Percentiles rank a stretch among this genome's conserved stretches.
These are phyloP conservation scores for Pseudocercospora musae DNA, from an alignment of 2,329 filamentous ascomycete species.

Conservation along the genomic window DNA sequence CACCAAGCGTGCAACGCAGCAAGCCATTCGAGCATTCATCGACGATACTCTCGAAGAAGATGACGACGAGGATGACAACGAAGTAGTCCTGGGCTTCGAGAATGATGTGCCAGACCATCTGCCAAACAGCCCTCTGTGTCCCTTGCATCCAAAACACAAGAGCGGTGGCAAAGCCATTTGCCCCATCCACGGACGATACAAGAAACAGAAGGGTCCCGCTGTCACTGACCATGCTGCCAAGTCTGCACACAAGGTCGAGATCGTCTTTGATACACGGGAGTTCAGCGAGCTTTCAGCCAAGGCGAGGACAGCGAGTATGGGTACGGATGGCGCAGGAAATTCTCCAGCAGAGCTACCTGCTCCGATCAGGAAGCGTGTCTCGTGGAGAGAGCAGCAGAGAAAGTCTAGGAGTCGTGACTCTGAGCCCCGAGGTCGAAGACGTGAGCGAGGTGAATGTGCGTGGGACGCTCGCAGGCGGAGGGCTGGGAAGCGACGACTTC, in stretches of 20 bases:
- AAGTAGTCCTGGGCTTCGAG: conserved; percentile 31
- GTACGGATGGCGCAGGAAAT: conserved; percentile 13
- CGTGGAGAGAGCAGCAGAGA: not conserved
- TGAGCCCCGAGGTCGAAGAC: conserved; percentile 6
- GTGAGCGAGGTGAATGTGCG: conserved; percentile 7
- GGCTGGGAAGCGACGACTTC: not conserved
- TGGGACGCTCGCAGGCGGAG: not conserved
- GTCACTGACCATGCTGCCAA: not conserved
- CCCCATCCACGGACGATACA: conserved; percentile 38
- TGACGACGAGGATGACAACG: conserved; percentile 22
- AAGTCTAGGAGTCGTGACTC: conserved; percentile 1
- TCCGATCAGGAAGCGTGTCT: conserved; percentile 4
- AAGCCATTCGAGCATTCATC: conserved; percentile 26
- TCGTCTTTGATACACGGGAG: conserved; percentile 16
- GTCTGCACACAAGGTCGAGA: conserved; percentile 10
- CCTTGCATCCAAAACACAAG: conserved; percentile 37
- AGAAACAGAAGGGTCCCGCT: conserved; percentile 3
- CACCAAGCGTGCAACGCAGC: conserved; percentile 24
- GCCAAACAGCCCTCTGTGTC: conserved; percentile 43
- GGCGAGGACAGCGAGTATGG: conserved; percentile 10
- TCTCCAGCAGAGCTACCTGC: not conserved
- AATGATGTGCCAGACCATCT: conserved; percentile 44
- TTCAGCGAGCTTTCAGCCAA: not conserved
- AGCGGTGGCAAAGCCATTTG: conserved; percentile 39
- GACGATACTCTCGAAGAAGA: conserved; percentile 26